Percentiles rank a stretch among this genome's conserved stretches.
These are phyloP conservation scores for Podospora appendiculata DNA, from an alignment of 495 filamentous ascomycete genomes.

Conservation along the genomic window DNA sequence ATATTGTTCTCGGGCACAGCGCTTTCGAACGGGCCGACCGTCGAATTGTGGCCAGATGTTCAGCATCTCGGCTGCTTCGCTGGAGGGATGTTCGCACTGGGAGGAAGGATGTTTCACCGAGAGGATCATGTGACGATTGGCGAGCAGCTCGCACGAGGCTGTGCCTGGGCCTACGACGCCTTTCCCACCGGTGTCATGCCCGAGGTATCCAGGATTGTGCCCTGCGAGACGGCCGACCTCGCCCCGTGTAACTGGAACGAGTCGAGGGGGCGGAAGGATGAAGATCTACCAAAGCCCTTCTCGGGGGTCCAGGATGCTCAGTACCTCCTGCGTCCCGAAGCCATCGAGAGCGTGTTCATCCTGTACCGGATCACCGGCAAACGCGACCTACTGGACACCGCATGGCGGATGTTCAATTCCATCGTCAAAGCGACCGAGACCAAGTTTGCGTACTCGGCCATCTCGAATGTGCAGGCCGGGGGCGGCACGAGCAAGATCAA, in stretches of 20 bases:
- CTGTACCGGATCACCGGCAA: constrained; percentile 71
- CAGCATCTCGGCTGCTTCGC: constrained; percentile 65
- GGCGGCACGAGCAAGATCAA: constrained; percentile 25
- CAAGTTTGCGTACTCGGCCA: constrained; percentile 49
- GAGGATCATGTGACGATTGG: constrained; percentile 69
- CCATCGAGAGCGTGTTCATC: constrained; percentile 66
- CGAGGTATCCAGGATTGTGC: constrained; percentile 54
- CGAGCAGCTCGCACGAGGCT: constrained; percentile 76
- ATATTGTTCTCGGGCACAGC: constrained; percentile 57
- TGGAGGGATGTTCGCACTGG: constrained; percentile 88
- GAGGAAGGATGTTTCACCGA: constrained; percentile 64
- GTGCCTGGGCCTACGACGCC: constrained; percentile 81
- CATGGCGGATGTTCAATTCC: constrained; percentile 69
- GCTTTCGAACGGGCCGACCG: constrained; percentile 11
- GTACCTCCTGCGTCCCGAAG: constrained; percentile 53
- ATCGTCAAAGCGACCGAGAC: constrained; percentile 56
- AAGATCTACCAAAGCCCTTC: constrained; percentile 55
- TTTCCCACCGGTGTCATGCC: constrained; percentile 86
- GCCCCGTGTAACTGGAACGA: constrained; percentile 19
- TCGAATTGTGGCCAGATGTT: constrained; percentile 27
- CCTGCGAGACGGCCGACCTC: constrained; percentile 33
- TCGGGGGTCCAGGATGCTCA: constrained; percentile 16
- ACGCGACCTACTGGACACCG: constrained; percentile 53
- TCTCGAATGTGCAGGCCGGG: constrained; percentile 37
- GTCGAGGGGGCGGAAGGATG: constrained; percentile 17